A percentile compares a stretch with the other conserved stretches of the same genome.
Evolutionary conservation across 73 alveolate species (phyloP).

Genomic region (Tetrahymena malaccensis): DNA sequence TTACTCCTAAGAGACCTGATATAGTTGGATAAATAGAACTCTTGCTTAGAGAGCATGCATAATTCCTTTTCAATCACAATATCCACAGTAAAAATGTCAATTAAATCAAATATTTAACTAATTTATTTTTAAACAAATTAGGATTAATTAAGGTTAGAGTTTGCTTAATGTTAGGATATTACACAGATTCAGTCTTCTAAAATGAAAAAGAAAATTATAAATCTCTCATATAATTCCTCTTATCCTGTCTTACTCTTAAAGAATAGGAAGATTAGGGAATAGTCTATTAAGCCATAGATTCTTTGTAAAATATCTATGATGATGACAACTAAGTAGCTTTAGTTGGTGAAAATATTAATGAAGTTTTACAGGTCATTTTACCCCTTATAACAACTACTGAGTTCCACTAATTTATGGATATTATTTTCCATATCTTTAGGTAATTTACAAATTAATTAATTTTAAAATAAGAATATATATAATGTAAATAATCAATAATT

Average conservation of each 20-base stretch:
- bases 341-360: not conserved
- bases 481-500: no score
- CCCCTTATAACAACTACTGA: not conserved
- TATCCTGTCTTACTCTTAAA: not conserved
- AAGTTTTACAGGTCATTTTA: conserved; percentile 1
- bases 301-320: conserved; percentile 25
- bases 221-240: not conserved
- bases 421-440: conserved; percentile 6
- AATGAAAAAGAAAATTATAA: not conserved
- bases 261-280: conserved; percentile 10
- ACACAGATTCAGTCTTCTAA: conserved; percentile 18
- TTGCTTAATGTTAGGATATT: conserved; percentile 21
- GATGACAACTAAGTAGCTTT: conserved; percentile 11
- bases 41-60: not conserved
- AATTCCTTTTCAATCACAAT: not conserved
- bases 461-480: no score
- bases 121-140: not conserved
- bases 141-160: conserved; percentile 23
- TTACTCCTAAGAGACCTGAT: conserved; percentile 19
- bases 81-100: not conserved
- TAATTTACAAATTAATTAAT: not conserved
- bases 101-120: not conserved
- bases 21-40: conserved; percentile 6
- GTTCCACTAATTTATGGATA: conserved; percentile 21
- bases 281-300: conserved; percentile 24